phyloP scores from a whole-genome alignment of 2,329 filamentous ascomycete genomes.

The Coleophoma eucalyptorum region DNA sequence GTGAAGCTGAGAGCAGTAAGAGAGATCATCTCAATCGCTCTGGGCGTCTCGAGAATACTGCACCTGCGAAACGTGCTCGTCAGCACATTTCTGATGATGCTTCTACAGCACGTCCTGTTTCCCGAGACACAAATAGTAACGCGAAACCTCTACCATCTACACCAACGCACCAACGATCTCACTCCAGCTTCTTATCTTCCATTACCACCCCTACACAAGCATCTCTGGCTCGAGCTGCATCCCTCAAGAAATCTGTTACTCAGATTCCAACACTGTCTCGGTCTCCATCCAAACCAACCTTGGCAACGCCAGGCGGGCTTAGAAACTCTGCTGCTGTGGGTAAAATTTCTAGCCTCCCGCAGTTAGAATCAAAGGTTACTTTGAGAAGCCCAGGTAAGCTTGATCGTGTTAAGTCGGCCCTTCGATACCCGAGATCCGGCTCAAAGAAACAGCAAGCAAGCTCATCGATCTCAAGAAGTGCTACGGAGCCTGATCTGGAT shows the following conservation, averaged over 20 bases:
- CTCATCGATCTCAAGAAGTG: constrained; percentile 27
- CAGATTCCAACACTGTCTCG: constrained; percentile 43
- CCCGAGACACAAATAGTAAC: constrained; percentile 45
- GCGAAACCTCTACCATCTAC: constrained; percentile 38
- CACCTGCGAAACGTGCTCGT: constrained; percentile 68
- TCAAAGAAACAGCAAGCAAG: constrained; percentile 17
- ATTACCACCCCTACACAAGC: constrained; percentile 78
- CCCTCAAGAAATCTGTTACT: constrained; percentile 48
- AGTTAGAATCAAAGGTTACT: constrained; percentile 17
- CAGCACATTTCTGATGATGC: constrained; percentile 65
- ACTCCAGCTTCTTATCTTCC: constrained; percentile 44
- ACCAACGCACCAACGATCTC: constrained; percentile 38
- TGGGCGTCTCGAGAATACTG: constrained; percentile 24
- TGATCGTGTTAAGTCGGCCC: constrained; percentile 55
- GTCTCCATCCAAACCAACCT: constrained; percentile 47
- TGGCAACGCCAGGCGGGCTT: constrained; percentile 42
- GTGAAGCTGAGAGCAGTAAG: constrained; percentile 42
- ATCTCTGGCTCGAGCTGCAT: constrained; percentile 59
- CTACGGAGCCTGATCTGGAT: constrained; percentile 47
- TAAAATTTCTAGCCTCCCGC: constrained; percentile 31
- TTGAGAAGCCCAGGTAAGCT: constrained; percentile 21
- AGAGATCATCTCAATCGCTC: constrained; percentile 4
- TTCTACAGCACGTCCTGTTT: constrained; percentile 58
- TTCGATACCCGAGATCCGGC: constrained; percentile 33
- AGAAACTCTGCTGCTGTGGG: constrained; percentile 50